These are phyloP conservation scores for Dactylella cylindrospora DNA, from an alignment of 2,329 filamentous ascomycete species.

Conservation along the genomic window DNA sequence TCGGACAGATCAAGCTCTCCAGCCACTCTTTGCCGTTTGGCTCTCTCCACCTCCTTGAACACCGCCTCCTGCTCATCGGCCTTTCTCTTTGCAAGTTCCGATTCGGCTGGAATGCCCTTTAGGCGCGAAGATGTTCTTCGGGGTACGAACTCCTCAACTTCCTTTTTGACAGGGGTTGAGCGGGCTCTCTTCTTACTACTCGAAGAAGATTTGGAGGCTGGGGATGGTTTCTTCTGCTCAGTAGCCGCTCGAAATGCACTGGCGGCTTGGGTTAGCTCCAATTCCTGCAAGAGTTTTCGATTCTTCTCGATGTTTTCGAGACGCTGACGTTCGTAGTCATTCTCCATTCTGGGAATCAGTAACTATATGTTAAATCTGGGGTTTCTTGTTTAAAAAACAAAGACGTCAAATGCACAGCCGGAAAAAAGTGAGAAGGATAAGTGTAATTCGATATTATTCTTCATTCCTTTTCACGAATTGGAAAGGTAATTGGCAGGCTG, in stretches of 20 bases:
- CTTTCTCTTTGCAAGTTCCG: slow-evolving; percentile 68
- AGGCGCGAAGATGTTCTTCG: slow-evolving; percentile 65
- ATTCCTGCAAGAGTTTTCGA: slow-evolving; percentile 49
- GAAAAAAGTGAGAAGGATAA: too few relatives aligned
- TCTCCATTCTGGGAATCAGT: slow-evolving; percentile 18
- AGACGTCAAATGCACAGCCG: not conserved
- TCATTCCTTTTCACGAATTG: too few relatives aligned
- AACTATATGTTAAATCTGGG: not conserved
- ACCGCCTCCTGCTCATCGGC: slow-evolving; percentile 65
- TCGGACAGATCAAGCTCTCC: slow-evolving; percentile 71
- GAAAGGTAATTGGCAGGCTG: too few relatives aligned
- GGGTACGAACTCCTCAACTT: slow-evolving; percentile 60
- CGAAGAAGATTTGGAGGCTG: slow-evolving; percentile 6
- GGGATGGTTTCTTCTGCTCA: slow-evolving; percentile 26
- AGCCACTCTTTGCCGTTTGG: slow-evolving; percentile 66
- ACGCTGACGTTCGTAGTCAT: slow-evolving; percentile 50
- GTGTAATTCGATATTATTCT: too few relatives aligned
- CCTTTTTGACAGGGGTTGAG: slow-evolving; percentile 61
- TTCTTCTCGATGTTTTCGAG: slow-evolving; percentile 50
- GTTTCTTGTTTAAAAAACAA: not conserved
- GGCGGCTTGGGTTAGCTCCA: slow-evolving; percentile 48
- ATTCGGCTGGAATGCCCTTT: slow-evolving; percentile 65
- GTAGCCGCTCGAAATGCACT: slow-evolving; percentile 34
- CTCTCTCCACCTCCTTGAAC: slow-evolving; percentile 60
- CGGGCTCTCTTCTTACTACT: slow-evolving; percentile 48